A percentile compares a stretch with the other conserved stretches of the same genome.
These are phyloP conservation scores for Phytophthora pisi DNA, from an alignment of 352 stramenopile species.

Conservation along the genomic window DNA sequence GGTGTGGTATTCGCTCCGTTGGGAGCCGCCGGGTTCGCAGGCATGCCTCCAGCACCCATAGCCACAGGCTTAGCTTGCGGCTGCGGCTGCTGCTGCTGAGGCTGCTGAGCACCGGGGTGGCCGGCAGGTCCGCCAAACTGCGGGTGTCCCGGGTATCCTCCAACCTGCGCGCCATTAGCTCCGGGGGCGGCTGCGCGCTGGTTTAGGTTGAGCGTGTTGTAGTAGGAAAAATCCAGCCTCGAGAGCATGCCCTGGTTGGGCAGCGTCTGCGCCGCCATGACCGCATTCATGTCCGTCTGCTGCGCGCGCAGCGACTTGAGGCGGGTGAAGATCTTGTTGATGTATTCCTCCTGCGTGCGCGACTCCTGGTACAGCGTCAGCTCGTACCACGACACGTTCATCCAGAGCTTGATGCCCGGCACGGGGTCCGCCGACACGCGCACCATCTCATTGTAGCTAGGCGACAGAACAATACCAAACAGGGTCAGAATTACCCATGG, in stretches of 20 bases:
- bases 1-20: slow-evolving; percentile 32
- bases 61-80: slow-evolving; percentile 16
- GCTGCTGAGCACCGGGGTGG: slow-evolving; percentile 33
- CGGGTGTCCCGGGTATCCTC: slow-evolving; percentile 45
- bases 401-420: slow-evolving; percentile 86
- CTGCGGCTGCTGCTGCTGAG: slow-evolving; percentile 26
- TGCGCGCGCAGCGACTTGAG: slow-evolving; percentile 79
- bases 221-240: slow-evolving; percentile 77
- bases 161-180: slow-evolving; percentile 34
- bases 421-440: slow-evolving; percentile 79
- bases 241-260: slow-evolving; percentile 78
- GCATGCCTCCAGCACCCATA: slow-evolving; percentile 26
- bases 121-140: slow-evolving; percentile 36
- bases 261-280: slow-evolving; percentile 64
- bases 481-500: slow-evolving; percentile 8
- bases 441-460: slow-evolving; percentile 85
- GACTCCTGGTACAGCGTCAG: slow-evolving; percentile 85
- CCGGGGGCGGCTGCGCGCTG: slow-evolving; percentile 37
- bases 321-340: slow-evolving; percentile 88
- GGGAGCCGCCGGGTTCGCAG: slow-evolving; percentile 29
- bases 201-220: slow-evolving; percentile 66
- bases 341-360: slow-evolving; percentile 85
- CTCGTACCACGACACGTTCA: slow-evolving; percentile 89
- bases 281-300: slow-evolving; percentile 73
- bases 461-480: slow-evolving; percentile 3